phyloP scores from a whole-genome alignment of 192 early-diverging fungal species.

The Linnemannia hyalina region DNA sequence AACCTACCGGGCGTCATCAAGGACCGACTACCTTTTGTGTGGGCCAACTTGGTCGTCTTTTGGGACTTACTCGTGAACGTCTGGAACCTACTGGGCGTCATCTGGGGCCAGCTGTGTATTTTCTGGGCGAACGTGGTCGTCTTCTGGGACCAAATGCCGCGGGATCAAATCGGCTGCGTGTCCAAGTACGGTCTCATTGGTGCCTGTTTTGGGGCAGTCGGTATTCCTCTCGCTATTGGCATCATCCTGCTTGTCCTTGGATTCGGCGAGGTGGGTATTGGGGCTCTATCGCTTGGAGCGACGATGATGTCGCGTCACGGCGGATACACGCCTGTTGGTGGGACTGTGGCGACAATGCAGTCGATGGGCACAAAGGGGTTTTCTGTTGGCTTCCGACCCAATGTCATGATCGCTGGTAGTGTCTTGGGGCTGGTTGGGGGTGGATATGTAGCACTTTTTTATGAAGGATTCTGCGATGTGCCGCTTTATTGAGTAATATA shows the following conservation, averaged over 20 bases:
- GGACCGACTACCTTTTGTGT: no score
- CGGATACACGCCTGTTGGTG: constrained; percentile 9
- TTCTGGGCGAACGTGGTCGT: no score
- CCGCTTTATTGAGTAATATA: no score
- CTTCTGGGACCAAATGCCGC: no score
- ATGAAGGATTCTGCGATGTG: no score
- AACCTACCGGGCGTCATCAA: no score
- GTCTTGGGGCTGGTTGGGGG: background rate
- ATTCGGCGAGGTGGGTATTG: constrained; percentile 1
- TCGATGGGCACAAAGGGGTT: constrained; percentile 10
- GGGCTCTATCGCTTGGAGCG: background rate
- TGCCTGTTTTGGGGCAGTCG: background rate
- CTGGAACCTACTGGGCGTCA: no score
- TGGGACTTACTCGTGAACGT: no score
- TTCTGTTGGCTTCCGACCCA: background rate
- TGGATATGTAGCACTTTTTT: background rate
- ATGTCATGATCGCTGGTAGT: background rate
- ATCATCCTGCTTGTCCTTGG: background rate
- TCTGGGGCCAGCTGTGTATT: no score
- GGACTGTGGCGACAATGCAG: constrained; percentile 11
- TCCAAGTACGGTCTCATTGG: constrained; percentile 13
- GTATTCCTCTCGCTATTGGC: background rate
- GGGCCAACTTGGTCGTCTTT: no score
- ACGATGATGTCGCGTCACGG: background rate
- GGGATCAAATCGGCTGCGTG: background rate